phyloP scores from a whole-genome alignment of 345 rosid genomes.

The Hypericum androsaemum region DNA sequence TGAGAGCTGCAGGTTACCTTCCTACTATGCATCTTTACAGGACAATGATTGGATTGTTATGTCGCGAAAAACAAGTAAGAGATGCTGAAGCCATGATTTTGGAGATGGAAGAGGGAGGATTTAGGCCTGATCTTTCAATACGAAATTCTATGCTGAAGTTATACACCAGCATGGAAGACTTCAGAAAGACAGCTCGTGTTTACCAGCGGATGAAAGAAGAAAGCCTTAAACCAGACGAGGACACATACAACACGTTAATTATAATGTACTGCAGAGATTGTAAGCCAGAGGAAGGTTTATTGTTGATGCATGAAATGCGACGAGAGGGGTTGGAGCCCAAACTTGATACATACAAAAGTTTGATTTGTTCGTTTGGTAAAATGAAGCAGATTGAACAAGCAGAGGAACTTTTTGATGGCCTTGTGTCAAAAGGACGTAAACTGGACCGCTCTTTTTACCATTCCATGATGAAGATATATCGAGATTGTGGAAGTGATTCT shows the following conservation, averaged over 20 bases:
- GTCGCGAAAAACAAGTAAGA: conserved; percentile 67
- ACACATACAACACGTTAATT: conserved; percentile 71
- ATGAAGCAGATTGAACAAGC: conserved; percentile 58
- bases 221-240: conserved; percentile 73
- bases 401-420: conserved; percentile 65
- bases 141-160: conserved; percentile 86
- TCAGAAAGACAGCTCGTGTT: conserved; percentile 53
- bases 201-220: conserved; percentile 60
- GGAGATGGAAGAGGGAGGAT: conserved; percentile 88
- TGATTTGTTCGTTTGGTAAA: conserved; percentile 85
- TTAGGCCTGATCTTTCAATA: conserved; percentile 72
- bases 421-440: conserved; percentile 54
- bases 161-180: conserved; percentile 67
- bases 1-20: conserved; percentile 92
- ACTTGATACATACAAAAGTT: conserved; percentile 81
- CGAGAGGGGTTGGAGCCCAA: conserved; percentile 56
- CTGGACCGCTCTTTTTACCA: conserved; percentile 87
- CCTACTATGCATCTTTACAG: conserved; percentile 94
- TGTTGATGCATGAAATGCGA: conserved; percentile 74
- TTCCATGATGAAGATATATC: conserved; percentile 79
- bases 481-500: conserved; percentile 57
- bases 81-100: conserved; percentile 84
- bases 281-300: conserved; percentile 76
- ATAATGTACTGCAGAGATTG: conserved; percentile 83
- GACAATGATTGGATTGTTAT: conserved; percentile 57